A percentile compares a stretch with the other conserved stretches of the same genome.
Evolutionary conservation across 352 stramenopile genomes (phyloP).

Genomic region (Globisporangium iwayamae): DNA sequence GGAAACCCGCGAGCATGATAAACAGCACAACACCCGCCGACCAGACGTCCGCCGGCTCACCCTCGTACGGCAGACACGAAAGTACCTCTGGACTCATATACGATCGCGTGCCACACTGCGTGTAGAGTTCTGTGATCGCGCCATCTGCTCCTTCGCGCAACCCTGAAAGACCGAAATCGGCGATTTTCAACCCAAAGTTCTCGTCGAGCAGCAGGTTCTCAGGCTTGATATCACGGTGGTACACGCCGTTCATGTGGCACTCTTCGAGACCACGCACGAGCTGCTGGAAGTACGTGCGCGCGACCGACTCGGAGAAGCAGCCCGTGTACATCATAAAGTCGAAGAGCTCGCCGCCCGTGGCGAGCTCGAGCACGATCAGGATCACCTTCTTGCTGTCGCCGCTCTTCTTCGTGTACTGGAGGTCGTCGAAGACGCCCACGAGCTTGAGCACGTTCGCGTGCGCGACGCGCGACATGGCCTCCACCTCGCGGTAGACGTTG

Average conservation of each 20-base stretch:
- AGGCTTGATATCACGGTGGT: conserved; percentile 92
- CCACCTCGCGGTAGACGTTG: conserved; percentile 87
- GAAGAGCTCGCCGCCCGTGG: conserved; percentile 84
- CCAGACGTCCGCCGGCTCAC: conserved; percentile 88
- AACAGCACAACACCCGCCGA: conserved; percentile 91
- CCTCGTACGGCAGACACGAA: conserved; percentile 79
- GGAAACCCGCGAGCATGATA: conserved; percentile 92
- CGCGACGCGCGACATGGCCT: conserved; percentile 83
- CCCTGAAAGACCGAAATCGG: conserved; percentile 95
- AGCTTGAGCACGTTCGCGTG: conserved; percentile 84
- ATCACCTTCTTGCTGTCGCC: conserved; percentile 75
- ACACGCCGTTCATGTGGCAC: conserved; percentile 83
- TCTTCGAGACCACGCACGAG: conserved; percentile 75
- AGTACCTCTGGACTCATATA: conserved; percentile 94
- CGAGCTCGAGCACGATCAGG: conserved; percentile 88
- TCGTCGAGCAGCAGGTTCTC: conserved; percentile 91
- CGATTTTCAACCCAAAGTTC: conserved; percentile 88
- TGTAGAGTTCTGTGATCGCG: conserved; percentile 67
- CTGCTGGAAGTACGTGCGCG: conserved; percentile 87
- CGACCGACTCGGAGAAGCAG: conserved; percentile 82
- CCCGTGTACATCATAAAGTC: conserved; percentile 94
- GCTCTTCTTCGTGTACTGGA: conserved; percentile 74
- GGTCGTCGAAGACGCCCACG: conserved; percentile 68
- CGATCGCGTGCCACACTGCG: conserved; percentile 87
- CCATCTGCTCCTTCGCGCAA: conserved; percentile 63